Conservation (phyloP, 139 green algal species). For the Pycnococcus provasolii region DNA sequence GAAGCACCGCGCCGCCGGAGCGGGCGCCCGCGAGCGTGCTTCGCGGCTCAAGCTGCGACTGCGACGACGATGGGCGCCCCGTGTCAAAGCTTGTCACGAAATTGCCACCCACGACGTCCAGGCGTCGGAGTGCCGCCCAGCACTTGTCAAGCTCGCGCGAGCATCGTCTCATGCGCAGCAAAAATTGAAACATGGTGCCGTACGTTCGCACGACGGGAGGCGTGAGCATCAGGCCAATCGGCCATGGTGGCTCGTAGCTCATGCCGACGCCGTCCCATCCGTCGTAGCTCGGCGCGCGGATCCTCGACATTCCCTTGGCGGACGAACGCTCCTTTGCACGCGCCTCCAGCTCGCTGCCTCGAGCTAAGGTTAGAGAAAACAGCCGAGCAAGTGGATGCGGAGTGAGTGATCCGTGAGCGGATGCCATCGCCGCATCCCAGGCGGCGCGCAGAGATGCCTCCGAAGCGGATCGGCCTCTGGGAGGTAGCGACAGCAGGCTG, state of each 20-base stretch:
- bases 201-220: slow-evolving; percentile 6
- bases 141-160: background rate
- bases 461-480: too few relatives aligned
- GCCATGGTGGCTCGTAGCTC: slow-evolving; percentile 55
- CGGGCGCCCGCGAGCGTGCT: background rate
- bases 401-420: too few relatives aligned
- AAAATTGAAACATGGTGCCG: slow-evolving; percentile 5
- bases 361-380: too few relatives aligned
- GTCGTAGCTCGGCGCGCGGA: slow-evolving; percentile 46
- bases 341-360: too few relatives aligned
- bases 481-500: too few relatives aligned
- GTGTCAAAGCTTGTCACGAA: background rate
- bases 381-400: too few relatives aligned
- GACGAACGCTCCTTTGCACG: too few relatives aligned
- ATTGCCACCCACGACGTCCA: background rate
- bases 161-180: slow-evolving; percentile 7
- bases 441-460: too few relatives aligned
- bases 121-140: background rate
- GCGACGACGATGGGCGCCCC: too few relatives aligned
- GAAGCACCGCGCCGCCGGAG: background rate
- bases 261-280: slow-evolving; percentile 67
- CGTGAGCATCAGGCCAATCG: slow-evolving; percentile 72
- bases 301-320: too few relatives aligned
- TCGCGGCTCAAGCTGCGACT: too few relatives aligned
- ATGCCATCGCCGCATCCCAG: too few relatives aligned